Base-by-base conservation (phyloP, 106 monocot genomes). In the Agapanthus africanus region DNA sequence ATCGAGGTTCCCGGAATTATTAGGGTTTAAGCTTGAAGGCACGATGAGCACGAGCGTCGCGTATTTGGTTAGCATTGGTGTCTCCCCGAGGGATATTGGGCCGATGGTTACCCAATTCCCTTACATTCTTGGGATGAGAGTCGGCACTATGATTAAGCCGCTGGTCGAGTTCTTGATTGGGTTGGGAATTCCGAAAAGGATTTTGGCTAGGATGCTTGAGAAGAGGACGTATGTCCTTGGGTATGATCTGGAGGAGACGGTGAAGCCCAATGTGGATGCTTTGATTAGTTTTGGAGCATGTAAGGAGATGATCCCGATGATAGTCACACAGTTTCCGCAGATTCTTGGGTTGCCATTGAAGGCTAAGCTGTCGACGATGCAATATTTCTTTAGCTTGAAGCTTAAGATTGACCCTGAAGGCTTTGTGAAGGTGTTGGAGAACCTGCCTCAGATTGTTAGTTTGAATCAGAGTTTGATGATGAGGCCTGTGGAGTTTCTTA, bases 11-110 rank as follows among this genome's bases (percentile, higher is more conserved):
- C 95, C 91, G 6, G 91, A 97, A 42, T 31, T 97, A 13, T 80
- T 97, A 15, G 88, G 95, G 2, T 91, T 97, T 78, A 97, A 97
- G 74, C 77, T 84, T 7, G 95, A 97, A 59, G 95, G 95, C 1
- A 97, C 95, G 16, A 97, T 97, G 86, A 97, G 95, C 78, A 97
- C 95, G 11, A 91, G 88, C 5, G 89, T 97, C 14, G 95, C 86
- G 2, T 97, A 89, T 60, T 76, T 97, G 34, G 86, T 97, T 35
- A 84, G 88, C 44, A 84, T 97, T 65, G 95, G 95, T 5, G 91
- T 97, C 32, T 74, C 40, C 0, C 86, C 95, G 74, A 37, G 91
- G 38, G 86, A 87, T 77, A 65, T 85, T n/a, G 85, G 85, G 7
- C 85, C 85, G 40, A 85, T 85, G 85, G 78, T 85, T 26, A 85